phyloP scores from a whole-genome alignment of 768 basidiomycete species.

The Mycena alexandri region DNA sequence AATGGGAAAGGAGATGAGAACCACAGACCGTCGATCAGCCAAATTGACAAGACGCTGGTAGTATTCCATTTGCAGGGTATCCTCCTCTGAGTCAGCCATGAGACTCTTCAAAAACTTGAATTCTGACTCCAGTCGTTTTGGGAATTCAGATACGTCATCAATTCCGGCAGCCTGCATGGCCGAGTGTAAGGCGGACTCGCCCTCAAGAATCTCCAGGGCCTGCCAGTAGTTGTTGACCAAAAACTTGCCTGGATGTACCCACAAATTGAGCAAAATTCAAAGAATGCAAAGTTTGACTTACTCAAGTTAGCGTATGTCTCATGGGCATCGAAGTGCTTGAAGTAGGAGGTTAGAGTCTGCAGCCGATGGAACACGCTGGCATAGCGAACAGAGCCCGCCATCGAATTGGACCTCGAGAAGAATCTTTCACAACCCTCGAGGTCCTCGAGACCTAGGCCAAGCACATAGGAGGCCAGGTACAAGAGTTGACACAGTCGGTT shows the following conservation, averaged over 20 bases:
- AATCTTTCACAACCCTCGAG: slow-evolving; percentile 34
- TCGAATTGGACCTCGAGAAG: slow-evolving; percentile 27
- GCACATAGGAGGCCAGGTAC: slow-evolving; percentile 25
- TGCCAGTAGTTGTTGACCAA: background rate
- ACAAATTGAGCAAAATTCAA: background rate
- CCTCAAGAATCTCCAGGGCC: background rate
- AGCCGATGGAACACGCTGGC: slow-evolving; percentile 26
- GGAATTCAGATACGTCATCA: background rate
- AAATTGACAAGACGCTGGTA: slow-evolving; percentile 34
- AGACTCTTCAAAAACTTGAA: slow-evolving; percentile 12
- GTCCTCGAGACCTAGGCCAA: slow-evolving; percentile 24
- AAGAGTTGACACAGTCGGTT: slow-evolving; percentile 23
- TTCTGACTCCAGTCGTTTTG: slow-evolving; percentile 12
- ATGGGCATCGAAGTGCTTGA: background rate
- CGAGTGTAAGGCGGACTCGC: background rate
- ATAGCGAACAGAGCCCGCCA: slow-evolving; percentile 14
- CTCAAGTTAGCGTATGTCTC: too few relatives aligned
- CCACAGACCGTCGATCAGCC: too few relatives aligned
- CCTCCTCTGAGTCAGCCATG: slow-evolving; percentile 14
- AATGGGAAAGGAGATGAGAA: too few relatives aligned
- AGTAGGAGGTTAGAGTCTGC: slow-evolving; percentile 19
- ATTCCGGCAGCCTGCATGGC: slow-evolving; percentile 2
- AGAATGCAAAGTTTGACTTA: background rate
- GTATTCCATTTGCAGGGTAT: slow-evolving; percentile 38
- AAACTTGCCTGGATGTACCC: background rate